These are phyloP conservation scores for Tulasnella sp. DNA, from an alignment of 768 basidiomycete genomes.

Conservation along the genomic window DNA sequence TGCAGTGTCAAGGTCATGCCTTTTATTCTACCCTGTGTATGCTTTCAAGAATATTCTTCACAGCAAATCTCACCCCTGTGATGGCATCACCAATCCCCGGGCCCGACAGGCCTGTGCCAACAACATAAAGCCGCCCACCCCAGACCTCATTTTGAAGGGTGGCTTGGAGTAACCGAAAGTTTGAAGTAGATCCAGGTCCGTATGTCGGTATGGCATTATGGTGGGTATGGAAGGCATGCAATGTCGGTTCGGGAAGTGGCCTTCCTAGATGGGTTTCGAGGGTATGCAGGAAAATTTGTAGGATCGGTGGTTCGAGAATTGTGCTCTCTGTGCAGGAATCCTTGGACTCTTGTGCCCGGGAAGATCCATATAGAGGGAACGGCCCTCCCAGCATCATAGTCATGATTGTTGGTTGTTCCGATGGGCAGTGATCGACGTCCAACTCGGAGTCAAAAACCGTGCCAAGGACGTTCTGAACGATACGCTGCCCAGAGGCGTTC, in stretches of 20 bases:
- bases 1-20: too few species aligned
- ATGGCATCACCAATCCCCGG: too few species aligned
- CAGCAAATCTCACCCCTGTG: too few species aligned
- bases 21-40: too few species aligned
- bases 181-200: conserved; percentile 52
- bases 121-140: conserved; percentile 41
- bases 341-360: conserved; percentile 21
- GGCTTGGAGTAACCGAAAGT: conserved; percentile 47
- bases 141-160: conserved; percentile 34
- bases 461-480: conserved; percentile 86
- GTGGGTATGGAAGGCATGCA: conserved; percentile 43
- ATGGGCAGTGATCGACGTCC: conserved; percentile 20
- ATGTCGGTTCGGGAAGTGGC: conserved; percentile 43
- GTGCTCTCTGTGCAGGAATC: conserved; percentile 22
- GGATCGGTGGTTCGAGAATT: conserved; percentile 15
- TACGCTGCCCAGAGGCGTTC: conserved; percentile 26
- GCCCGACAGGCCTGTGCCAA: too few species aligned
- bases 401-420: conserved; percentile 48
- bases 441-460: conserved; percentile 41
- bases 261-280: conserved; percentile 32
- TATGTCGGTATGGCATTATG: conserved; percentile 67
- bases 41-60: too few species aligned
- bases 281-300: conserved; percentile 11
- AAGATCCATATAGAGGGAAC: conserved; percentile 28
- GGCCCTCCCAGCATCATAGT: conserved; percentile 89